Percentiles rank a stretch among this genome's conserved stretches.
Evolutionary conservation across 257 asterid genomes (phyloP).

Genomic region (Jasminum sambac): DNA sequence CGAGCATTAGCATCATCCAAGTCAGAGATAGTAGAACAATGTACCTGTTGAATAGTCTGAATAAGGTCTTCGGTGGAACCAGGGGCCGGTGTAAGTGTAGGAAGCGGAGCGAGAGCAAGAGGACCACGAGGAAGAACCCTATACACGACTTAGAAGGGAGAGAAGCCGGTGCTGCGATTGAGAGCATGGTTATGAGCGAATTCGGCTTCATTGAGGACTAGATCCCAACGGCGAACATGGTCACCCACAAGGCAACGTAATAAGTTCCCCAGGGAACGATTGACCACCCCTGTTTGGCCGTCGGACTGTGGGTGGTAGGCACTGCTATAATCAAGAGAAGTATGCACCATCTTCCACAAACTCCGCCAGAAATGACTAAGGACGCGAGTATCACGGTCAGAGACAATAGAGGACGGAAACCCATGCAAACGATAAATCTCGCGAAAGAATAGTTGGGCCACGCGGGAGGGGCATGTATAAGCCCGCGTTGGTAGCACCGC

Average conservation of each 20-base stretch:
- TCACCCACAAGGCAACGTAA: neutral
- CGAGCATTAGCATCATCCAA: too few species aligned
- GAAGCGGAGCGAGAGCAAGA: neutral
- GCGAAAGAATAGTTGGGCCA: neutral
- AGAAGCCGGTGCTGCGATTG: neutral
- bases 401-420: neutral
- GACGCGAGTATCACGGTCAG: too few species aligned
- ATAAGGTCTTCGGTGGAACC: too few species aligned
- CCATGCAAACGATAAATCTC: constrained; percentile 1
- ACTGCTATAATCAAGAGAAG: neutral
- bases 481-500: neutral
- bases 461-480: constrained; percentile 4
- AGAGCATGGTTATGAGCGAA: neutral
- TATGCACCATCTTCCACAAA: neutral
- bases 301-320: constrained; percentile 2
- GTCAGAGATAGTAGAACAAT: too few species aligned
- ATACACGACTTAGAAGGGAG: constrained; percentile 14
- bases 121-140: neutral
- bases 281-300: constrained; percentile 16
- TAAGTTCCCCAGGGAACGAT: neutral
- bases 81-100: too few species aligned
- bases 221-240: neutral
- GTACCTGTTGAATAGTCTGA: too few species aligned
- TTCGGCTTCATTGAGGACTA: neutral
- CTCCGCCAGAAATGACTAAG: neutral